Base-by-base conservation (phyloP, 2,329 filamentous ascomycete genomes). In the Colletotrichum viniferum region DNA sequence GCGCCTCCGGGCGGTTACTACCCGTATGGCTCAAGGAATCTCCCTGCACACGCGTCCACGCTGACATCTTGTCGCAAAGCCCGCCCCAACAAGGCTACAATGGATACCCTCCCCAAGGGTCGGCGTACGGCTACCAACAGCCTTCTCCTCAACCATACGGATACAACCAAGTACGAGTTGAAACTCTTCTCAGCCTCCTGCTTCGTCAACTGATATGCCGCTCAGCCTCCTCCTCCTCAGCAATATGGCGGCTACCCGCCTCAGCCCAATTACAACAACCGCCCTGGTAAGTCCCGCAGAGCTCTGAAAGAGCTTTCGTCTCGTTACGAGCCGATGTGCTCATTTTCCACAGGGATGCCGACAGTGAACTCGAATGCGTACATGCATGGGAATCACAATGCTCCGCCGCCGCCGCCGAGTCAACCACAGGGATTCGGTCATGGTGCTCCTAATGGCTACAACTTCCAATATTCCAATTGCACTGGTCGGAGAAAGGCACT, bases 381-480 rank as follows among this genome's bases (percentile, higher is more conserved):
- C 84, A 84, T 84, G 76, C 90, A 91, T 78, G 91, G 89, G 77
- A 91, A 91, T 78, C 88, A 88, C 66, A 83, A 83, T 78, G 90
- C 86, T 10, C 94, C 94, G 66, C 89, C 92, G 3, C 90, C 93
- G 67, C 94, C 94, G 9, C 93, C 94, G 21, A 83, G 88, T 73
- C 86, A 90, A 69, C 89, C 93, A 77, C 94, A 96, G 82, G 88
- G 90, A 77, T 97, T 97, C 81, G 95, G 96, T 71, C 89, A 92
- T 76, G 96, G 95, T 73, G 96, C 96, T 16, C 96, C 96, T 21
- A 89, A 92, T 77, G 90, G 90, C 80, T 98, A 98, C 84, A 92
- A 89, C 60, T 98, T 96, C 85, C 94, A 96, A 84, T 98, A 98
- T 85, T 98, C 96, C 62, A 94, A 94, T 78, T 98, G 96, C 83